A percentile compares a stretch with the other conserved stretches of the same genome.
Evolutionary conservation across 148 eudicot species (phyloP).

Genomic region (Tetragonia tetragonoides): DNA sequence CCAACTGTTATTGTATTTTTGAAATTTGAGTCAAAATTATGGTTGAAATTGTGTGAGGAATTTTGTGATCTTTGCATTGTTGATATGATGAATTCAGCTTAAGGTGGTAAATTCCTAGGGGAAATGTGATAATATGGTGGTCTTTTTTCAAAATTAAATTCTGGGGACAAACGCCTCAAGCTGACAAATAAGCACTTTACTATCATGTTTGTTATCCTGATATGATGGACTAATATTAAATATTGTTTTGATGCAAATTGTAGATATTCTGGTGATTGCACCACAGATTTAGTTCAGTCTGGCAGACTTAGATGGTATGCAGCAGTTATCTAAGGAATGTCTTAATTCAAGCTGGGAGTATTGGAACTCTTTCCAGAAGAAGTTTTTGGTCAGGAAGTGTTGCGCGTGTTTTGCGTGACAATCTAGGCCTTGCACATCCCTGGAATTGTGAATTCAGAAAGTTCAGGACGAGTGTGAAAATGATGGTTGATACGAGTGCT

Average conservation of each 20-base stretch:
- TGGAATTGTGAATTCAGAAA: conserved; percentile 27
- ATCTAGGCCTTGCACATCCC: conserved; percentile 25
- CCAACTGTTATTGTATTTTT: not conserved
- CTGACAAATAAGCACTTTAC: not conserved
- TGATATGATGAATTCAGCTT: not conserved
- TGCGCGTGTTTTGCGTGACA: conserved; percentile 34
- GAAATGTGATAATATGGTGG: not conserved
- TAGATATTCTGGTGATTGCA: conserved; percentile 16
- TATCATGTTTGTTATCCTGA: not conserved
- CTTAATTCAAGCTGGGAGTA: conserved; percentile 36
- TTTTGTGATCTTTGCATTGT: not conserved
- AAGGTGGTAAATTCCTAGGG: not conserved
- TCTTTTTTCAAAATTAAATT: not conserved
- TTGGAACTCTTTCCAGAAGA: conserved; percentile 31
- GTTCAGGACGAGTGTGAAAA: conserved; percentile 36
- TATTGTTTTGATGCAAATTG: conserved; percentile 3
- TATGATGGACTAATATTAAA: not conserved
- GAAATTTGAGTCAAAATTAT: not conserved
- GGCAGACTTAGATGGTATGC: conserved; percentile 65
- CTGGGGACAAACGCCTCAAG: not conserved
- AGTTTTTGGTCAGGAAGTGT: conserved; percentile 32
- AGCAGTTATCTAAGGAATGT: conserved; percentile 41
- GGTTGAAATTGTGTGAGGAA: no score
- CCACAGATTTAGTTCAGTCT: conserved; percentile 20
- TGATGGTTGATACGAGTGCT: conserved; percentile 68